Evolutionary conservation across 768 basidiomycete genomes (phyloP).

Genomic region (Lactarius evosmus): DNA sequence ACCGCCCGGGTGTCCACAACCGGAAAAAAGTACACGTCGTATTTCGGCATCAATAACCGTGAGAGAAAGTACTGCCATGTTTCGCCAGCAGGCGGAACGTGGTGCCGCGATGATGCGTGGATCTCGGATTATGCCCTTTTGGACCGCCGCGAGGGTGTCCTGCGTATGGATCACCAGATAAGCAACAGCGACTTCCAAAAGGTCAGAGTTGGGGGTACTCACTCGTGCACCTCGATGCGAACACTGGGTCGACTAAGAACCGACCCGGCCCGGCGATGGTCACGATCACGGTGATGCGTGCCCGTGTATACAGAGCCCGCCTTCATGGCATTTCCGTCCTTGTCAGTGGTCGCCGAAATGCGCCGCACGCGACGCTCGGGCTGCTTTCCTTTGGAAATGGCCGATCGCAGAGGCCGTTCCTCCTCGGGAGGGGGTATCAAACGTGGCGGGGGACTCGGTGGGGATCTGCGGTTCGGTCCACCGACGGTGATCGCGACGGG

Average conservation of each 20-base stretch:
- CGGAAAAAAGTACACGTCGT: slow-evolving; percentile 11
- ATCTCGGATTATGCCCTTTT: slow-evolving; percentile 11
- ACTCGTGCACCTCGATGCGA: slow-evolving; percentile 28
- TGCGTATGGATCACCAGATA: not conserved
- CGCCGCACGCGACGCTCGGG: slow-evolving; percentile 21
- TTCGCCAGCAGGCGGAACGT: not conserved
- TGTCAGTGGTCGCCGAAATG: slow-evolving; percentile 17
- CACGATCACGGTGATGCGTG: slow-evolving; percentile 19
- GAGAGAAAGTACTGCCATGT: not conserved
- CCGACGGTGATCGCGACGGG: slow-evolving; percentile 22
- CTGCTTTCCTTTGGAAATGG: slow-evolving; percentile 20
- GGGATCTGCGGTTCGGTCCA: not conserved
- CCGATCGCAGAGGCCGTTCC: slow-evolving; percentile 10
- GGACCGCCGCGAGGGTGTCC: slow-evolving; percentile 15
- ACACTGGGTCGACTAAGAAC: slow-evolving; percentile 26
- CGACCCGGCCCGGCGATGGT: slow-evolving; percentile 15
- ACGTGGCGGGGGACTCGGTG: slow-evolving; percentile 21
- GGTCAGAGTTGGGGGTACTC: not conserved
- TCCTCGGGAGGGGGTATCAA: slow-evolving; percentile 16
- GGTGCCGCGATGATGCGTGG: not conserved
- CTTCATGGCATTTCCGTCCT: slow-evolving; percentile 22
- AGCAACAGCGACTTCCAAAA: not conserved
- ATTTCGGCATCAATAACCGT: not conserved
- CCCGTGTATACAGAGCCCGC: slow-evolving; percentile 17
- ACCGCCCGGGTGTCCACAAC: slow-evolving; percentile 9